Conservation (phyloP, 1,139 yeast genomes). For the Magnusiomyces tetraspermus region DNA sequence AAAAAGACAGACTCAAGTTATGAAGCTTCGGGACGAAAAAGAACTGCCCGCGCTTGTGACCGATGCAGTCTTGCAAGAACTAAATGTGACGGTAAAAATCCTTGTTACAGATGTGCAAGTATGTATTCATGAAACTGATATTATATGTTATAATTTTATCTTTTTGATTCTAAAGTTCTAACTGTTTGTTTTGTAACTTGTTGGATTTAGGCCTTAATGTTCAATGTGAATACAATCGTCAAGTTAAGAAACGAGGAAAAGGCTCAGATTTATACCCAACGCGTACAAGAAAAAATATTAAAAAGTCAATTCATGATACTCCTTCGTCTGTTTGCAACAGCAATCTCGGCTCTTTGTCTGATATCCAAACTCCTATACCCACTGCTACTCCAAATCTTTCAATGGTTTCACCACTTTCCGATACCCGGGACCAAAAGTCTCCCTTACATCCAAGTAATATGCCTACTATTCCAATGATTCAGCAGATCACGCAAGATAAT, state of each 20-base stretch:
- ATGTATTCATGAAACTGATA: no score
- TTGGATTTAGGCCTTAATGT: slow-evolving; percentile 9
- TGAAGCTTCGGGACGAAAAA: slow-evolving; percentile 6
- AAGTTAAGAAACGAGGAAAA: slow-evolving; percentile 34
- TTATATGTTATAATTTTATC: not conserved
- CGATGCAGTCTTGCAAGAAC: slow-evolving; percentile 17
- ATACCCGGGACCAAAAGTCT: no score
- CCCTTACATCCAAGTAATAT: no score
- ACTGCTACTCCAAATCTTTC: no score
- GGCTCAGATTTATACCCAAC: slow-evolving; percentile 27
- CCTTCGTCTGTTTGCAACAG: no score
- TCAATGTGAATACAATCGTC: slow-evolving; percentile 10
- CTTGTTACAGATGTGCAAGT: slow-evolving; percentile 16
- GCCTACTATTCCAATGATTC: no score
- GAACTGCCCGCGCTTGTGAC: slow-evolving; percentile 18
- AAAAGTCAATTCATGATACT: not conserved
- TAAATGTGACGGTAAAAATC: slow-evolving; percentile 18
- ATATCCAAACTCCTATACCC: not conserved
- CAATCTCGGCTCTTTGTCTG: not conserved
- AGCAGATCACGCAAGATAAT: no score
- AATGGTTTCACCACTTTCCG: no score
- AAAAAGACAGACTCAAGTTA: no score
- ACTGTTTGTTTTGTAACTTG: no score
- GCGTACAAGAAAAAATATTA: slow-evolving; percentile 8
- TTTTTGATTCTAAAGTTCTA: not conserved